phyloP scores from a whole-genome alignment of 345 rosid species.

The Litchi chinensis region DNA sequence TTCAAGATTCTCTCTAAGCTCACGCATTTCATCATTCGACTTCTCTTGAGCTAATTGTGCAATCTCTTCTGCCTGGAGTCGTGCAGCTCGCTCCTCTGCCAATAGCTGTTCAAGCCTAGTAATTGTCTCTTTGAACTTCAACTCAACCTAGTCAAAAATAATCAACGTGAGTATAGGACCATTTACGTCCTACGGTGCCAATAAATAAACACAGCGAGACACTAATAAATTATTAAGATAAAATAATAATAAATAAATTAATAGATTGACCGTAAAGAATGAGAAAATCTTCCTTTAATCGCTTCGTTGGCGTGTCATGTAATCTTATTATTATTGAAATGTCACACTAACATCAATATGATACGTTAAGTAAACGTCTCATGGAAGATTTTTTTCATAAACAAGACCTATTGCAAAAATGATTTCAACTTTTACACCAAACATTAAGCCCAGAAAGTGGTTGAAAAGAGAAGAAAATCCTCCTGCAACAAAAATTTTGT shows the following conservation, averaged over 20 bases:
- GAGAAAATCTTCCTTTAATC: too few species aligned
- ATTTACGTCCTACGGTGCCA: not conserved
- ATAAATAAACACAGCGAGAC: not conserved
- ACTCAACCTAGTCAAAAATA: constrained; percentile 56
- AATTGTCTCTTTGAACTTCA: constrained; percentile 72
- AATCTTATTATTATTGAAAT: too few species aligned
- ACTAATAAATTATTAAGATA: not conserved
- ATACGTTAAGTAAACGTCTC: too few species aligned
- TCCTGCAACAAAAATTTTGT: not conserved
- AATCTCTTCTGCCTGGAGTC: constrained; percentile 64
- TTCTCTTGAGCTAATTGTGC: constrained; percentile 57
- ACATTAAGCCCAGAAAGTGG: too few species aligned
- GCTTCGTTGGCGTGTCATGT: too few species aligned
- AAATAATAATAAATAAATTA: not conserved
- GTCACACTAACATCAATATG: too few species aligned
- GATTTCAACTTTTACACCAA: not conserved
- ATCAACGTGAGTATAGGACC: not conserved
- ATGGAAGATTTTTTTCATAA: not conserved
- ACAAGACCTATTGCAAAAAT: not conserved
- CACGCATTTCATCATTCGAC: constrained; percentile 69
- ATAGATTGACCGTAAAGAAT: not conserved
- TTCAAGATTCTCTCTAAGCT: constrained; percentile 74
- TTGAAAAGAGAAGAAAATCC: too few species aligned
- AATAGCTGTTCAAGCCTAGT: constrained; percentile 68
- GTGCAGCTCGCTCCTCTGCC: constrained; percentile 80